Percentiles rank a stretch among this genome's conserved stretches.
Conservation (phyloP, 1,139 yeast genomes). For the Hanseniaspora sp. region DNA sequence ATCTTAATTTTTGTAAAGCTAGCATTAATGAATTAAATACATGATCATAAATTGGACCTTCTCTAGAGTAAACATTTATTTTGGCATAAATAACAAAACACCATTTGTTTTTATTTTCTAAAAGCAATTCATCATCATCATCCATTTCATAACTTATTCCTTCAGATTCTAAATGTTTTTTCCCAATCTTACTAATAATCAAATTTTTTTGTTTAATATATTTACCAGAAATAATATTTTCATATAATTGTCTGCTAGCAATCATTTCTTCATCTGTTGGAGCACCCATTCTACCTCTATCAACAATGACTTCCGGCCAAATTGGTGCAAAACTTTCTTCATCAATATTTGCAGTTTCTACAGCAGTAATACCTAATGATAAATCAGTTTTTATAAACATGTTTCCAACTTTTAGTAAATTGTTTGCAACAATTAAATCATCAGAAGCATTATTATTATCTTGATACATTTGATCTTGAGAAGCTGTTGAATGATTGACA, state of each 20-base stretch:
- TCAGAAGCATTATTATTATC: conserved; percentile 6
- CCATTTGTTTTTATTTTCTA: conserved; percentile 35
- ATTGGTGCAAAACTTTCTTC: conserved; percentile 37
- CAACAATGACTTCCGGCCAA: conserved; percentile 71
- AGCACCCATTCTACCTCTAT: conserved; percentile 65
- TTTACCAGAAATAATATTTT: conserved; percentile 45
- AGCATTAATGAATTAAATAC: conserved; percentile 59
- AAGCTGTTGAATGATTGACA: conserved; percentile 18
- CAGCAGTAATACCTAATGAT: conserved; percentile 57
- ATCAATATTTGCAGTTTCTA: conserved; percentile 30
- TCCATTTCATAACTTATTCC: conserved; percentile 26
- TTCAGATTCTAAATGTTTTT: conserved; percentile 39
- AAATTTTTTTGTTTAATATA: conserved; percentile 40
- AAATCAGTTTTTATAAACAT: conserved; percentile 68
- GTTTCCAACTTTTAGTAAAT: conserved; percentile 61
- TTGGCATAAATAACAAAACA: conserved; percentile 61
- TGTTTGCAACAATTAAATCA: conserved; percentile 52
- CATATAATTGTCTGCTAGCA: conserved; percentile 57
- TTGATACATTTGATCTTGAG: conserved; percentile 17
- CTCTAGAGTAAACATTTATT: conserved; percentile 64
- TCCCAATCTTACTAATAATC: conserved; percentile 40
- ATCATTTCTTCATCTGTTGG: conserved; percentile 90
- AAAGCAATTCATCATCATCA: conserved; percentile 19
- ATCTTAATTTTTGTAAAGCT: conserved; percentile 48
- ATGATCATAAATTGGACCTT: conserved; percentile 72